Base-by-base conservation (phyloP, 768 basidiomycete genomes). In the Ephemerocybe angulata region DNA sequence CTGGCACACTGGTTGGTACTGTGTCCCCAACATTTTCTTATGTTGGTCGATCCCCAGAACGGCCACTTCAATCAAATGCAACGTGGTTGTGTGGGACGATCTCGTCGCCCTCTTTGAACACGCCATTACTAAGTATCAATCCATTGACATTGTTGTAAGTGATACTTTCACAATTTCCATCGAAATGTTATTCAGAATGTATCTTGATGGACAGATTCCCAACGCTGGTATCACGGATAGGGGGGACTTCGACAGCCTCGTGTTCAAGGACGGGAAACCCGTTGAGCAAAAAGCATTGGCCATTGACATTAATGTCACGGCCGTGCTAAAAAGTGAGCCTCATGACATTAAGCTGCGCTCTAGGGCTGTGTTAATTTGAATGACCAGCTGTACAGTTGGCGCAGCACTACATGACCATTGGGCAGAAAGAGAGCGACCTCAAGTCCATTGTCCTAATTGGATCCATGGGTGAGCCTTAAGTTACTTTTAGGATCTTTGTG, bases 11-110 rank as follows among this genome's bases (percentile, higher is more conserved):
- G 29, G 33, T 27, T 8, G 17, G 17, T 35, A 35, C 17, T 35
- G 33, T 35, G 8, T 35, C 8, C 8, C 33, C 30, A 50, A 19
- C 49, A 13, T 28, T 35, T 28, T 28, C 17, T 38, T 38, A 24
- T 48, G 7, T 19, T 48, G 27, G 5, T 11, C 19, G 19, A 15
- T 35, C 40, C 43, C 40, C 62, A 83, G 82, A 3, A 60, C 72
- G 21, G 81, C 79, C 6, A 60, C 68, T 11, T 73, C 65, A 42
- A 67, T 73, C 27, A 70, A 65, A 47, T 82, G 81, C 62, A 70
- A 84, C 60, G 83, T 85, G 31, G 73, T 73, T 4, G 61, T 68
- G 1, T 85, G 80, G 75, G 81, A 84, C 4, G 74, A 84, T 44
- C 78, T 79, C 52, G 72, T 79, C 7, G 68, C 72, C 3, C 58